Percentiles rank a stretch among this genome's conserved stretches.
Conservation (phyloP, 441 rosid species). For the Populus hybrid region DNA sequence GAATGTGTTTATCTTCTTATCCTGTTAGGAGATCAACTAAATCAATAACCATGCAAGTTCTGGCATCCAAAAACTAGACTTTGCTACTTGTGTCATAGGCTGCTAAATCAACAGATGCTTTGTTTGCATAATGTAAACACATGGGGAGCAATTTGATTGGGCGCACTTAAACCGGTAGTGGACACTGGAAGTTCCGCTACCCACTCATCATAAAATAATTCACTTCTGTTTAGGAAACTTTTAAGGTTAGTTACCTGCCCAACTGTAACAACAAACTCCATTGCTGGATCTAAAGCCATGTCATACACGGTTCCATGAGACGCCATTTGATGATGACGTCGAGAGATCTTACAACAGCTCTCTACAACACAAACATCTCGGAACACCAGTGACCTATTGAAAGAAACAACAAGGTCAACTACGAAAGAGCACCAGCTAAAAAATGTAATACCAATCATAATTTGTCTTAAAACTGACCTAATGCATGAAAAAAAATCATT, state of each 20-base stretch:
- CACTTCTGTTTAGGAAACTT: background rate
- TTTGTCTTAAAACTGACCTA: background rate
- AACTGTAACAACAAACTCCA: constrained; percentile 66
- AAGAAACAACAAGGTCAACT: constrained; percentile 16
- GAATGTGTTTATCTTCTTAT: constrained; percentile 75
- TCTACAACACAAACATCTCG: constrained; percentile 51
- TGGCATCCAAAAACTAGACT: background rate
- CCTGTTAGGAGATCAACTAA: constrained; percentile 37
- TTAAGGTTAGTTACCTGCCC: constrained; percentile 57
- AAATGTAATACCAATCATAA: background rate
- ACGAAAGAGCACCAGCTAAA: background rate
- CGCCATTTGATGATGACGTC: constrained; percentile 64
- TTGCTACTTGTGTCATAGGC: background rate
- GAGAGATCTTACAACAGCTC: constrained; percentile 38
- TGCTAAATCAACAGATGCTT: background rate
- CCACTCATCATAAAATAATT: background rate
- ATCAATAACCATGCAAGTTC: constrained; percentile 2
- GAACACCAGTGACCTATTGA: constrained; percentile 58
- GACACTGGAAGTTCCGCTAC: background rate
- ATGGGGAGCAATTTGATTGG: too few relatives aligned
- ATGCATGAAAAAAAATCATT: background rate
- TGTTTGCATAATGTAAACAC: background rate
- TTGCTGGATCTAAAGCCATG: constrained; percentile 68
- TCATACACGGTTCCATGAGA: constrained; percentile 83
- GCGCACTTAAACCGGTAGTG: background rate